A percentile compares a stretch with the other conserved stretches of the same genome.
phyloP scores from a whole-genome alignment of 441 rosid genomes.

The Corymbia citriodora region DNA sequence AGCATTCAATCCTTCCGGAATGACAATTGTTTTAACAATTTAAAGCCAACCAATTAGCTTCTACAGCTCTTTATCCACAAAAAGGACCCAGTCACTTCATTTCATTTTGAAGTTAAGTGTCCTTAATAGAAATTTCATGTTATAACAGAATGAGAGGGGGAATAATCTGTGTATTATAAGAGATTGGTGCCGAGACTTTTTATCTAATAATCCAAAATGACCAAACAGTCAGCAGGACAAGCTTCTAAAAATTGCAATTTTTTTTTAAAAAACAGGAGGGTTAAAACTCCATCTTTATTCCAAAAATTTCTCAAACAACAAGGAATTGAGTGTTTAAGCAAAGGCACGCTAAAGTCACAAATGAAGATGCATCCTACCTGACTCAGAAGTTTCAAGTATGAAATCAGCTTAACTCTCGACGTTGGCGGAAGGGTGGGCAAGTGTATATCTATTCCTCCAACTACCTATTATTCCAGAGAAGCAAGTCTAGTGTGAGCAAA shows the following conservation, averaged over 20 bases:
- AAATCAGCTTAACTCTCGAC: conserved; percentile 57
- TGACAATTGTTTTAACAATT: neutral
- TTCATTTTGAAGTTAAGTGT: neutral
- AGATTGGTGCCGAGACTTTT: neutral
- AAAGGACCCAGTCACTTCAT: neutral
- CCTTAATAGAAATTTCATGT: neutral
- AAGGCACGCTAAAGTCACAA: neutral
- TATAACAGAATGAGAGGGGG: neutral
- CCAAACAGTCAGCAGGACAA: neutral
- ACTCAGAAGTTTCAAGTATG: conserved; percentile 69
- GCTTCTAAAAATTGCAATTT: neutral
- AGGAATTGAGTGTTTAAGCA: neutral
- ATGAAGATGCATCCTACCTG: conserved; percentile 43
- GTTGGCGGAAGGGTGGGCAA: conserved; percentile 82
- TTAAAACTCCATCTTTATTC: neutral
- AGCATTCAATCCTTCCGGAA: neutral
- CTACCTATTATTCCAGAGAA: conserved; percentile 46
- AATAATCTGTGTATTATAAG: neutral
- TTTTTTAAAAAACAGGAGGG: neutral
- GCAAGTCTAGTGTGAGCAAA: neutral
- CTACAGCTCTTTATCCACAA: neutral
- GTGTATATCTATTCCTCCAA: conserved; percentile 83
- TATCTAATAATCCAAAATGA: neutral
- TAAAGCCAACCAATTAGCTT: neutral
- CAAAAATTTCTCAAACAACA: neutral